Conservation (phyloP, 2,329 filamentous ascomycete species). For the Curvularia spicifera region DNA sequence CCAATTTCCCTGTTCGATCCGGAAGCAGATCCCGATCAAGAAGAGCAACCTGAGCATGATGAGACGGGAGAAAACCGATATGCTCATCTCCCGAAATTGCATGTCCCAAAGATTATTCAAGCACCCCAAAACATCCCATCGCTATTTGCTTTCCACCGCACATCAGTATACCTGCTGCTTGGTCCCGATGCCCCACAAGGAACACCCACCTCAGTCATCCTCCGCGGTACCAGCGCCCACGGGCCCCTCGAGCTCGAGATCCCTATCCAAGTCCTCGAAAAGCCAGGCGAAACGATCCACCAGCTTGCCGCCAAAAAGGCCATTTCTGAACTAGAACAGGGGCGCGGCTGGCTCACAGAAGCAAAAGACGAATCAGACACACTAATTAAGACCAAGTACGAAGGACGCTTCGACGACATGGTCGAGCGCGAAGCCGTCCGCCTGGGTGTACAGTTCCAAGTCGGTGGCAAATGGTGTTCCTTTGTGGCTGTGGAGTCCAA, state of each 20-base stretch:
- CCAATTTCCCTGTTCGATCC: slow-evolving; percentile 67
- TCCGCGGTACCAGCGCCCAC: slow-evolving; percentile 63
- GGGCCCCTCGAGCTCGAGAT: slow-evolving; percentile 70
- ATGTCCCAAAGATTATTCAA: slow-evolving; percentile 66
- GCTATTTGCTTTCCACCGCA: slow-evolving; percentile 71
- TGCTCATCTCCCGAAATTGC: slow-evolving; percentile 60
- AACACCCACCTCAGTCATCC: slow-evolving; percentile 62
- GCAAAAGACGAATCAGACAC: slow-evolving; percentile 49
- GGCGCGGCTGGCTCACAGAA: slow-evolving; percentile 65
- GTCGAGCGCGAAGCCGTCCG: slow-evolving; percentile 70
- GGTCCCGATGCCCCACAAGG: slow-evolving; percentile 57
- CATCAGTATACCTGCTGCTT: slow-evolving; percentile 69
- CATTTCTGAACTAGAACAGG: slow-evolving; percentile 72
- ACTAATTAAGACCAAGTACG: slow-evolving; percentile 50
- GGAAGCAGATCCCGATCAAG: slow-evolving; percentile 54
- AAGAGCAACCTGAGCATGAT: slow-evolving; percentile 35
- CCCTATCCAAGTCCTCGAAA: slow-evolving; percentile 60
- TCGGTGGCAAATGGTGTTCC: slow-evolving; percentile 73
- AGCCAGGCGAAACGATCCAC: slow-evolving; percentile 65
- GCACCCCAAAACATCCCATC: slow-evolving; percentile 68
- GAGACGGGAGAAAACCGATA: slow-evolving; percentile 49
- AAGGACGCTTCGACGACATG: slow-evolving; percentile 63
- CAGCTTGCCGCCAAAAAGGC: slow-evolving; percentile 73
- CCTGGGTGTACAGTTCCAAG: slow-evolving; percentile 69
- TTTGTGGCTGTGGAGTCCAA: slow-evolving; percentile 70